These are phyloP conservation scores for Trypanosoma caninum DNA, from an alignment of 208 protist genomes.

Conservation along the genomic window DNA sequence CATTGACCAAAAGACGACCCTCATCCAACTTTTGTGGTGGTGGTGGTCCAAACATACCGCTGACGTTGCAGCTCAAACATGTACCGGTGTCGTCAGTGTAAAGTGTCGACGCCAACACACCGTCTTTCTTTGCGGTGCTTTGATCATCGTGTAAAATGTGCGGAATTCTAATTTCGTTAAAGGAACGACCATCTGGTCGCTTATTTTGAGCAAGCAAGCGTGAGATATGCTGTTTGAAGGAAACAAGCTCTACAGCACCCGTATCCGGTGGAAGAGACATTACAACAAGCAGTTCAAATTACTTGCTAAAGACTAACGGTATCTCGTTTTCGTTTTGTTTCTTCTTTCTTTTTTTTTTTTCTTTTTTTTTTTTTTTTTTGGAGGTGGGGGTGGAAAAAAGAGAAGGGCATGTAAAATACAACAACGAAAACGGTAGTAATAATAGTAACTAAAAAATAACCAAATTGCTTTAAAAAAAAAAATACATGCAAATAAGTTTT, in stretches of 20 bases:
- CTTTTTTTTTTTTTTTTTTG: not conserved
- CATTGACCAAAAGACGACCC: slow-evolving; percentile 67
- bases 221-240: slow-evolving; percentile 51
- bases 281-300: not conserved
- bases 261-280: slow-evolving; percentile 80
- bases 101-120: slow-evolving; percentile 58
- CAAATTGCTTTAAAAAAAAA: too few relatives aligned
- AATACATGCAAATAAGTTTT: too few relatives aligned
- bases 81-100: slow-evolving; percentile 73
- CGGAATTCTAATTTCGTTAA: slow-evolving; percentile 39
- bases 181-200: slow-evolving; percentile 54
- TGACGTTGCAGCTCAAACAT: slow-evolving; percentile 55
- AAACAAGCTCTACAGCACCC: slow-evolving; percentile 63
- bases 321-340: not conserved
- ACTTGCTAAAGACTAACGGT: not conserved
- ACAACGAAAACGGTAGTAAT: too few relatives aligned
- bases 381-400: too few relatives aligned
- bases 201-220: slow-evolving; percentile 36
- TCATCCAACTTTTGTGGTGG: slow-evolving; percentile 36
- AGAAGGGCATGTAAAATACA: too few relatives aligned
- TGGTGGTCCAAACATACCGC: slow-evolving; percentile 74
- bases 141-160: slow-evolving; percentile 48
- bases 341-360: not conserved
- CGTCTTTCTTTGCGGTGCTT: not conserved
- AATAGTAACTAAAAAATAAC: too few relatives aligned